Conservation (phyloP, 1,284 basidiomycete species). For the Sparassis latifolia region DNA sequence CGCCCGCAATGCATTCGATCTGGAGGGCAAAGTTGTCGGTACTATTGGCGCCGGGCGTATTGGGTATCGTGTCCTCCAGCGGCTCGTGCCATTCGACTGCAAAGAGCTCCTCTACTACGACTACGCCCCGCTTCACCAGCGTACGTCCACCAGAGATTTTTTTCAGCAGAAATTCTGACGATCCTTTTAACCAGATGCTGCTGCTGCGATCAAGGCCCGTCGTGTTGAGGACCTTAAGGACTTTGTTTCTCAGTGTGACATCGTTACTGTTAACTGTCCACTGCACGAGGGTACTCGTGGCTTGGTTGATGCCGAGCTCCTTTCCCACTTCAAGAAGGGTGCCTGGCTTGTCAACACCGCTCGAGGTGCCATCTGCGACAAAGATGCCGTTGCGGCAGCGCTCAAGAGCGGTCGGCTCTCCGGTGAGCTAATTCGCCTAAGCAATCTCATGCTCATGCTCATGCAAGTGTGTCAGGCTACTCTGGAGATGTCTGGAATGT, state of each 20-base stretch:
- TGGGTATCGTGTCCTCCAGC: conserved; percentile 87
- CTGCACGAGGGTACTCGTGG: conserved; percentile 84
- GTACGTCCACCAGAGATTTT: conserved; percentile 25
- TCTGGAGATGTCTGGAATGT: conserved; percentile 74
- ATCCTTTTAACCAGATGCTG: conserved; percentile 42
- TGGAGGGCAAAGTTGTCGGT: conserved; percentile 89
- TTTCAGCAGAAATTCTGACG: not conserved
- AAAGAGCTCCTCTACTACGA: conserved; percentile 95
- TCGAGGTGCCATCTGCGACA: conserved; percentile 88
- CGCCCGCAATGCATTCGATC: conserved; percentile 79
- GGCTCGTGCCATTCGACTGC: conserved; percentile 82
- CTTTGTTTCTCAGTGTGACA: conserved; percentile 79
- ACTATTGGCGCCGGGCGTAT: conserved; percentile 86
- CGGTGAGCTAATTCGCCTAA: conserved; percentile 19
- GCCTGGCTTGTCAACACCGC: conserved; percentile 94
- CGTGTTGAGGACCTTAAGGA: conserved; percentile 81
- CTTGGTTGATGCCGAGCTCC: conserved; percentile 76
- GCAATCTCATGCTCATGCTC: no score
- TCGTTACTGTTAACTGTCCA: conserved; percentile 87
- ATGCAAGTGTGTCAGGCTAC: conserved; percentile 29
- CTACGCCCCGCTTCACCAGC: conserved; percentile 75
- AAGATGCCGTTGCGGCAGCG: conserved; percentile 74
- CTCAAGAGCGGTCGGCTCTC: conserved; percentile 73
- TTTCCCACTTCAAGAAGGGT: conserved; percentile 88
- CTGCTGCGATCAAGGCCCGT: conserved; percentile 64